Evolutionary conservation across 1,139 yeast species (phyloP).

Genomic region (Kodamaea sp.): DNA sequence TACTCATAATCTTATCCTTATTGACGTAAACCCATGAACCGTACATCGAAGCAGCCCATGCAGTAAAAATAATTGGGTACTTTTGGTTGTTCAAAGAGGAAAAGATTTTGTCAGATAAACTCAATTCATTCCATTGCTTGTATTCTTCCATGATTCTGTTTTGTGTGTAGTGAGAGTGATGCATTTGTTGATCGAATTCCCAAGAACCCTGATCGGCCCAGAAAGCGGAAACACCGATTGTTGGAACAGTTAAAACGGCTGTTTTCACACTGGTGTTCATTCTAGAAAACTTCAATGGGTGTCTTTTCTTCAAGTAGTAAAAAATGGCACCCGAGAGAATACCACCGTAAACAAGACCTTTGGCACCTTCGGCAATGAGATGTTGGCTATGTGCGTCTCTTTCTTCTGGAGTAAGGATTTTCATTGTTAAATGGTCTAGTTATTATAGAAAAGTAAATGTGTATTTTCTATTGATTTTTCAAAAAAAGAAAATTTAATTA

Average conservation of each 20-base stretch:
- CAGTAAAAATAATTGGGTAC: conserved; percentile 69
- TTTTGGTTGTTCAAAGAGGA: conserved; percentile 54
- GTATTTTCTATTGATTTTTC: conserved; percentile 32
- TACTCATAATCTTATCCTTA: conserved; percentile 72
- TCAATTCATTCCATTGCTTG: conserved; percentile 17
- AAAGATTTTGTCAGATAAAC: conserved; percentile 23
- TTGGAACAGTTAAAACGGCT: conserved; percentile 40
- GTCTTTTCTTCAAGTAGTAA: conserved; percentile 32
- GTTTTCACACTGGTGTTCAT: conserved; percentile 42
- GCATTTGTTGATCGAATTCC: conserved; percentile 41
- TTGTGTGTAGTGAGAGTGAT: conserved; percentile 31
- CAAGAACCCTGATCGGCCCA: conserved; percentile 50
- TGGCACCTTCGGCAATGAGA: conserved; percentile 35
- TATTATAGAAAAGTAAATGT: conserved; percentile 14
- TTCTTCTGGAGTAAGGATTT: conserved; percentile 38
- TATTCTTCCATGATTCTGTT: conserved; percentile 19
- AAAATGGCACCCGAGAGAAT: conserved; percentile 32
- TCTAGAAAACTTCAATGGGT: conserved; percentile 30
- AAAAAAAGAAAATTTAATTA: too few species aligned
- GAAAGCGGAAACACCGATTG: conserved; percentile 37
- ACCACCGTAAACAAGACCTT: conserved; percentile 41
- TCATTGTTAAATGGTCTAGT: conserved; percentile 29
- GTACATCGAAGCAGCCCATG: conserved; percentile 85
- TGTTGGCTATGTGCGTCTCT: conserved; percentile 40
- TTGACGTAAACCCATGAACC: conserved; percentile 80